Conservation (phyloP, 2,329 filamentous ascomycete genomes). For the Fusarium dimerum region DNA sequence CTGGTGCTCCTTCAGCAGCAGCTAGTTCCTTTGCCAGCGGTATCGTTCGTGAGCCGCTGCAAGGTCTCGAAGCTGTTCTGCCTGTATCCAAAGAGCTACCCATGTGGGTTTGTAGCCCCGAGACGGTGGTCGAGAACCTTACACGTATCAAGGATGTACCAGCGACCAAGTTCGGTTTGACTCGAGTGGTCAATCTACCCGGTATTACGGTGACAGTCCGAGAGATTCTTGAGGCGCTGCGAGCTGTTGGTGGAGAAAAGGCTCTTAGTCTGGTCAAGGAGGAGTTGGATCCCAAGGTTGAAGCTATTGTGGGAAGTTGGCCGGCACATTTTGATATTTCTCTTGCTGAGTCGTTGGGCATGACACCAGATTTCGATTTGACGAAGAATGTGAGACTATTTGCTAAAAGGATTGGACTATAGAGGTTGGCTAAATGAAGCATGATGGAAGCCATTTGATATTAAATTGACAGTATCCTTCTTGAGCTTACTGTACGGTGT, state of each 20-base stretch:
- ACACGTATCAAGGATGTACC: constrained; percentile 43
- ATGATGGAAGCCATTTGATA: too few relatives aligned
- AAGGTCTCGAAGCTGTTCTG: constrained; percentile 45
- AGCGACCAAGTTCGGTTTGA: constrained; percentile 37
- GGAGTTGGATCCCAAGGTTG: constrained; percentile 46
- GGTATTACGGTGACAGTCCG: constrained; percentile 52
- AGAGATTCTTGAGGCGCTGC: constrained; percentile 52
- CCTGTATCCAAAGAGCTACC: constrained; percentile 47
- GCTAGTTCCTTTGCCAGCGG: constrained; percentile 61
- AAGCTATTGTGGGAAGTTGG: constrained; percentile 55
- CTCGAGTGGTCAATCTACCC: constrained; percentile 51
- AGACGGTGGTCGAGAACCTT: constrained; percentile 49
- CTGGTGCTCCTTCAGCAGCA: constrained; percentile 59
- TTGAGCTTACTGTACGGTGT: too few relatives aligned
- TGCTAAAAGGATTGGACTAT: too few relatives aligned
- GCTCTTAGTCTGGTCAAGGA: constrained; percentile 45
- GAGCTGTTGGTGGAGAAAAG: constrained; percentile 48
- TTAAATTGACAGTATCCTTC: too few relatives aligned
- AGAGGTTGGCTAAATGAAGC: too few relatives aligned
- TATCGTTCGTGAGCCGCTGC: constrained; percentile 58
- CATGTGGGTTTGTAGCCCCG: constrained; percentile 53
- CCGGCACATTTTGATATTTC: constrained; percentile 49
- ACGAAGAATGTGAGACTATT: too few relatives aligned
- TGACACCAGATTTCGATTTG: too few relatives aligned
- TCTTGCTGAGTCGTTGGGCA: too few relatives aligned